Evolutionary conservation across 2,329 filamentous ascomycete genomes (phyloP).

Genomic region (Mollisiaceae sp.): DNA sequence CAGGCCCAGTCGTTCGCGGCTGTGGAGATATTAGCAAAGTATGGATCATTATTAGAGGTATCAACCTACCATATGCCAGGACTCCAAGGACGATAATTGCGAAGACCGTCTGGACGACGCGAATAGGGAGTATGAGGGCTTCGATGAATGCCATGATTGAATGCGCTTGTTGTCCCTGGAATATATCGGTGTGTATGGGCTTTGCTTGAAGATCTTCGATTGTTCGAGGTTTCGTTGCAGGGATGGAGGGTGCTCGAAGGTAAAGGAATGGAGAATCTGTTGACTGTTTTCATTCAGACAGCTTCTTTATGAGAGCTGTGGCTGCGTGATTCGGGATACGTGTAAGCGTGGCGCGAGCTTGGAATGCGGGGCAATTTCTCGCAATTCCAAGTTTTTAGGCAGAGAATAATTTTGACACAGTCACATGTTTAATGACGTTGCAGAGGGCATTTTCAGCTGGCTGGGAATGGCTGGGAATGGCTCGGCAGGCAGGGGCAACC

Average conservation of each 20-base stretch:
- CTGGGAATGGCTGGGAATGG: background rate
- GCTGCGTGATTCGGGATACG: constrained; percentile 14
- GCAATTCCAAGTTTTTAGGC: constrained; percentile 9
- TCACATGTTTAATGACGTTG: constrained; percentile 19
- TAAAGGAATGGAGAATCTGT: background rate
- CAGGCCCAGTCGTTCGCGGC: constrained; percentile 58
- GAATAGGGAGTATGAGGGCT: constrained; percentile 64
- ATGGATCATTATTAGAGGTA: constrained; percentile 8
- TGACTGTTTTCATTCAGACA: background rate
- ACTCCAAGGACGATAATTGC: constrained; percentile 77
- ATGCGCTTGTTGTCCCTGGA: constrained; percentile 14
- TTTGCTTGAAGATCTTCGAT: constrained; percentile 5
- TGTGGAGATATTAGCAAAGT: constrained; percentile 41
- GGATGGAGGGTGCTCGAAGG: background rate
- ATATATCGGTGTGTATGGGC: background rate
- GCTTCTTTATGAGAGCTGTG: constrained; percentile 5
- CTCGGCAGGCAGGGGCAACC: background rate
- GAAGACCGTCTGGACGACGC: constrained; percentile 70
- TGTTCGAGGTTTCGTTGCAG: background rate
- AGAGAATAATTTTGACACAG: constrained; percentile 1
- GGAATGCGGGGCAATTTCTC: constrained; percentile 22
- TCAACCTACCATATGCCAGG: constrained; percentile 69
- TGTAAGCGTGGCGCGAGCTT: constrained; percentile 18
- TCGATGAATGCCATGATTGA: constrained; percentile 52
- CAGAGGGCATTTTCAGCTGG: constrained; percentile 7